Evolutionary conservation across 176 grass and related monocot genomes (phyloP), one percentile per base, ranked within the genome.

Genomic region (Metroxylon sagu): DNA sequence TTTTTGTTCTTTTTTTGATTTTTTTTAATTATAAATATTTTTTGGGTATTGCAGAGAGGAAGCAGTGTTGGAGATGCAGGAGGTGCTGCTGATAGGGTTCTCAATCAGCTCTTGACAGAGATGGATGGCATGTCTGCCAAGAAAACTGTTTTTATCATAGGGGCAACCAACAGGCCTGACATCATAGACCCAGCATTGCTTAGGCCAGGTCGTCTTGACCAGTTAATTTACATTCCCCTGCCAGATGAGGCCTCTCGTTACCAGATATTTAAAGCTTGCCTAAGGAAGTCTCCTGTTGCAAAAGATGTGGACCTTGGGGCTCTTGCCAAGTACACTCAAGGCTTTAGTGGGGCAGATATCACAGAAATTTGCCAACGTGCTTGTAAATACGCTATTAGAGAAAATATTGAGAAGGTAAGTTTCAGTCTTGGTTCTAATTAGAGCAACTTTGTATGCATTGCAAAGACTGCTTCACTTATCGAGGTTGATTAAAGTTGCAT

Each of bases 321-420:
- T 52, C 83, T 93, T 61, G 80, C 83, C 3, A 93, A 84, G 29
- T 93, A 87, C 54, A 93, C 89, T 3, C 77, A 87, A 76, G 89
- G 89, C 6, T 93, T 93, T 70, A 91, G 88, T 56, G 89, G 89
- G 68, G 89, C 83, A 18, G 83, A 93, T 73, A 87, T 93, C 55
- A 93, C 83, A 1, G 89, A 93, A 65, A 92, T 92, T 52, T 92
- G 88, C 68, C 88, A 92, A n/a, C 88, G 88, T 60, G 73, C 88
- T 27, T 83, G 79, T 69, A 92, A 92, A 64, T 92, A 92, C 57
- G 88, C 88, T 3, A 92, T 92, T 5, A 83, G 88, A 58, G 88
- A 92, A 66, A 86, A 92, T 25, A 86, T 92, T 50, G 88, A 92
- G 59, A 92, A 92, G 83, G 88, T 92, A 75, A 55, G 4, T 29